These are phyloP conservation scores for Exophiala mesophila DNA, from an alignment of 2,329 filamentous ascomycete genomes.

Conservation along the genomic window DNA sequence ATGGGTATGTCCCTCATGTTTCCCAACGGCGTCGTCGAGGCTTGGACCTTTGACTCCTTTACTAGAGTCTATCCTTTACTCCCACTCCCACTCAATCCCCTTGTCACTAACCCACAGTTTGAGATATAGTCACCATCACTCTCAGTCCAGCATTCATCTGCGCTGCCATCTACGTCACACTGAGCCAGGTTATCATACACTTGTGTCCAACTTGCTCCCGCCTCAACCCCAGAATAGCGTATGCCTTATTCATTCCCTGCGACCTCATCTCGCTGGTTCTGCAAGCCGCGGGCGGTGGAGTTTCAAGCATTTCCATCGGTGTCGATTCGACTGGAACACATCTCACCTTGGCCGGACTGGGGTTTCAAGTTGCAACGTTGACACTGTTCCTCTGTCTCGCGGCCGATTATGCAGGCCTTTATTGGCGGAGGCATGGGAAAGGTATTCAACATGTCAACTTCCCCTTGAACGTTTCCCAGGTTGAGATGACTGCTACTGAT, in stretches of 20 bases:
- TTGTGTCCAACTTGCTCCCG: slow-evolving; percentile 29
- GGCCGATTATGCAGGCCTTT: slow-evolving; percentile 9
- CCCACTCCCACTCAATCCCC: slow-evolving; percentile 42
- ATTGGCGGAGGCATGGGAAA: not conserved
- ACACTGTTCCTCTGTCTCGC: slow-evolving; percentile 19
- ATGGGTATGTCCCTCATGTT: slow-evolving; percentile 42
- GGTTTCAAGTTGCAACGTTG: slow-evolving; percentile 39
- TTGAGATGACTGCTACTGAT: not conserved
- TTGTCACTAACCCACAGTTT: too few relatives aligned
- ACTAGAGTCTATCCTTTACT: not conserved
- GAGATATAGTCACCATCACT: slow-evolving; percentile 29
- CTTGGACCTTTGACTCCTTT: too few relatives aligned
- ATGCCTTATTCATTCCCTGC: slow-evolving; percentile 49
- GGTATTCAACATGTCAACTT: not conserved
- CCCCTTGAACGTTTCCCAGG: not conserved
- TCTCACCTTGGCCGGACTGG: slow-evolving; percentile 39
- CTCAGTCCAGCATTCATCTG: slow-evolving; percentile 48
- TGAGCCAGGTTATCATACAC: slow-evolving; percentile 51
- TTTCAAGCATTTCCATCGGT: slow-evolving; percentile 32
- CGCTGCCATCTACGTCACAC: slow-evolving; percentile 59
- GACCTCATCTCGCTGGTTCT: slow-evolving; percentile 53
- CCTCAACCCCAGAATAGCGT: slow-evolving; percentile 10
- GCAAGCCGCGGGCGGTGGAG: slow-evolving; percentile 51
- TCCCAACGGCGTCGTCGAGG: too few relatives aligned
- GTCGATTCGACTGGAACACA: slow-evolving; percentile 23